These are phyloP conservation scores for Harrya chromipes DNA, from an alignment of 768 basidiomycete genomes.

Conservation along the genomic window DNA sequence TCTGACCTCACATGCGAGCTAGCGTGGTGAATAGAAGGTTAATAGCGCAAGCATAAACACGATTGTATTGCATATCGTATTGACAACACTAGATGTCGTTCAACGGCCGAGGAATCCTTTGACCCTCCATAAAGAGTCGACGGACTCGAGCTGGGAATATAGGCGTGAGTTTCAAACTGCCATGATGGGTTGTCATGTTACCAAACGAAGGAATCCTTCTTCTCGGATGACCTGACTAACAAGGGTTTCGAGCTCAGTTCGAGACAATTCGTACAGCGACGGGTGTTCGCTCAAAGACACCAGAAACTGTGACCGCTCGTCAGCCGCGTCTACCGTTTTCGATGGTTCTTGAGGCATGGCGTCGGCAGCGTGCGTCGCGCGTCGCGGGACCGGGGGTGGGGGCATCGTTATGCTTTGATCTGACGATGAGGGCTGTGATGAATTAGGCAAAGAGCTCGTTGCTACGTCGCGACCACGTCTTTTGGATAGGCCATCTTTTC, in stretches of 20 bases:
- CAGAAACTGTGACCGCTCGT: slow-evolving; percentile 26
- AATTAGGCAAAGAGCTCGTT: slow-evolving; percentile 28
- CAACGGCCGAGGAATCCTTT: slow-evolving; percentile 37
- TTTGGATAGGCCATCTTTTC: background rate
- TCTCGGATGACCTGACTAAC: slow-evolving; percentile 64
- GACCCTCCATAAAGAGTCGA: slow-evolving; percentile 53
- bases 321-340: slow-evolving; percentile 1
- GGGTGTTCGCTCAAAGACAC: slow-evolving; percentile 43
- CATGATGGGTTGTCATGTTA: slow-evolving; percentile 30
- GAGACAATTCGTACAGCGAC: slow-evolving; percentile 53
- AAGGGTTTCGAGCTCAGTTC: slow-evolving; percentile 49
- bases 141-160: slow-evolving; percentile 45
- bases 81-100: background rate
- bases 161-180: slow-evolving; percentile 10
- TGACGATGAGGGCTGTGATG: slow-evolving; percentile 33
- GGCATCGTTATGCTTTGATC: slow-evolving; percentile 25
- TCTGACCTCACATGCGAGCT: background rate
- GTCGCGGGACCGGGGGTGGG: slow-evolving; percentile 30
- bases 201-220: slow-evolving; percentile 76
- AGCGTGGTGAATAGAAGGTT: background rate
- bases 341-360: slow-evolving; percentile 6
- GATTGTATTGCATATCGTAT: background rate
- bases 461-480: slow-evolving; percentile 4
- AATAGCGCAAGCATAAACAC: slow-evolving; percentile 1
- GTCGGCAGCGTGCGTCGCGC: slow-evolving; percentile 6